These are phyloP conservation scores for Candida saitoana DNA, from an alignment of 805 yeast species.

Conservation along the genomic window DNA sequence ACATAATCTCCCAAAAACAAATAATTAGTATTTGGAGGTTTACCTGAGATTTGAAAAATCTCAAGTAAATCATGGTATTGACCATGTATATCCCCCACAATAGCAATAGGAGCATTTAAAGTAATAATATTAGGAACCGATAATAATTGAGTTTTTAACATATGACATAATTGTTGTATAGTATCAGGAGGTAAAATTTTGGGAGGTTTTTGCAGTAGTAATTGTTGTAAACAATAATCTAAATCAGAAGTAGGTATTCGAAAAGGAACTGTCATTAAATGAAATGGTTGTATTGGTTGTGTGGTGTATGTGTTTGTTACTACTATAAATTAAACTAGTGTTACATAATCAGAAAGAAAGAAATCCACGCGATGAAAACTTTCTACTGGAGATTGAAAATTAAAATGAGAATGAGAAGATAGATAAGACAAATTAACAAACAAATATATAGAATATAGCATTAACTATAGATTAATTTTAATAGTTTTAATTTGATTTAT, in stretches of 20 bases:
- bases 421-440: no score
- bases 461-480: no score
- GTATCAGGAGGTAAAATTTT: constrained; percentile 38
- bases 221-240: constrained; percentile 41
- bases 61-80: constrained; percentile 93
- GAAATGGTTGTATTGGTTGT: no score
- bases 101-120: constrained; percentile 80
- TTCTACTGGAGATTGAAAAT: no score
- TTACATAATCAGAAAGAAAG: no score
- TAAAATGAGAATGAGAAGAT: no score
- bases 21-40: constrained; percentile 90
- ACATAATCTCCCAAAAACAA: constrained; percentile 93
- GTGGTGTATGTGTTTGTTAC: no score
- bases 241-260: constrained; percentile 33
- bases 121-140: constrained; percentile 84
- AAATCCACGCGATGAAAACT: no score
- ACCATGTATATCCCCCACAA: constrained; percentile 97
- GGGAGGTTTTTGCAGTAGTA: constrained; percentile 40
- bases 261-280: constrained; percentile 31
- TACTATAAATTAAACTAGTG: no score
- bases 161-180: constrained; percentile 54
- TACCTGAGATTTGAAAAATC: constrained; percentile 90
- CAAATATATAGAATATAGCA: no score
- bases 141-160: constrained; percentile 75
- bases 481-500: no score